phyloP scores from a whole-genome alignment of 2,329 filamentous ascomycete species.

The Capronia coronata region DNA sequence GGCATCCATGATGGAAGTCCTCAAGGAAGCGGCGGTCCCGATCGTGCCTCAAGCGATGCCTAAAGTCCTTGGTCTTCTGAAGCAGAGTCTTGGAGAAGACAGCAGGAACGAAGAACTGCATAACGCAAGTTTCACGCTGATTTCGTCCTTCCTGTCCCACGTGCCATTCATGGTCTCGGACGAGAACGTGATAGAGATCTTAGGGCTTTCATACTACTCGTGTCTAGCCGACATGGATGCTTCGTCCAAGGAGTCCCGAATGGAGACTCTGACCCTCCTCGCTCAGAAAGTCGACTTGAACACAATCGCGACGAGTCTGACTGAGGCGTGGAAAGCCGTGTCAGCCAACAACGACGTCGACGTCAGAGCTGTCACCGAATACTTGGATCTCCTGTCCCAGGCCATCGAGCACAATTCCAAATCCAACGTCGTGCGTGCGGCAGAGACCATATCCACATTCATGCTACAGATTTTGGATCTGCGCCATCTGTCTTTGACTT shows the following conservation, averaged over 20 bases:
- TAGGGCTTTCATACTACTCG: conserved; percentile 53
- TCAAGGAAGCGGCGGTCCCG: conserved; percentile 78
- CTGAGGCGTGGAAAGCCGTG: conserved; percentile 65
- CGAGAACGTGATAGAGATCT: conserved; percentile 63
- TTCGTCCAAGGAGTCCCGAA: conserved; percentile 58
- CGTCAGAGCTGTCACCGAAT: conserved; percentile 41
- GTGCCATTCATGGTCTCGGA: conserved; percentile 84
- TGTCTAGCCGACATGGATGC: conserved; percentile 6
- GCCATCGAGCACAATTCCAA: conserved; percentile 64
- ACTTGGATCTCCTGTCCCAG: conserved; percentile 12
- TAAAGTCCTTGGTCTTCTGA: conserved; percentile 64
- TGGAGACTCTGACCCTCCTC: conserved; percentile 64
- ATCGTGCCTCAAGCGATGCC: conserved; percentile 71
- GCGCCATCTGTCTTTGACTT: conserved; percentile 35
- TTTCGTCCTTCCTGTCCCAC: conserved; percentile 72
- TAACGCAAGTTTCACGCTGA: conserved; percentile 72
- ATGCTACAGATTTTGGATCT: conserved; percentile 50
- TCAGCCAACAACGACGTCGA: conserved; percentile 57
- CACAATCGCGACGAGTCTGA: conserved; percentile 66
- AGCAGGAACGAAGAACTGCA: conserved; percentile 58
- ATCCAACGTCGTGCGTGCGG: conserved; percentile 67
- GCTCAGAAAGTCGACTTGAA: conserved; percentile 72
- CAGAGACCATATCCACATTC: conserved; percentile 58
- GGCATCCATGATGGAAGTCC: conserved; percentile 79
- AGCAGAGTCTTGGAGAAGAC: conserved; percentile 48